Base-by-base conservation (phyloP, 2,329 filamentous ascomycete genomes). In the Chaetomium globosum region DNA sequence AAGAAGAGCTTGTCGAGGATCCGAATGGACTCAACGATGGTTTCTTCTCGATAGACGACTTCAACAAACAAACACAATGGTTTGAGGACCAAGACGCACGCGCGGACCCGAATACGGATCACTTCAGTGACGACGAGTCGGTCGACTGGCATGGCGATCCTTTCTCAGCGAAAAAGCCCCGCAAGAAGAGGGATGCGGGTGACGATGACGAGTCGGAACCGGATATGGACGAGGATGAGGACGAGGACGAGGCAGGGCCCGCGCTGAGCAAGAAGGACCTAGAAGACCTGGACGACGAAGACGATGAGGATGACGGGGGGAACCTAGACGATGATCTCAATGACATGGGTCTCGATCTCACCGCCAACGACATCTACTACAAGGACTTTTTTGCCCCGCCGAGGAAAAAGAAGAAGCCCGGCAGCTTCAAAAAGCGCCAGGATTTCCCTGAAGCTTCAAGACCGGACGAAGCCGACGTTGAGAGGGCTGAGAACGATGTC, bases 21-120 rank as follows among this genome's bases (percentile, higher is more conserved):
- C 87, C 88, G 4, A 84, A 95, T 74, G 92, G 93, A 7, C 85
- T 99, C 36, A 98, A 99, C 73, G 95, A 99, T 74, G 94, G 93
- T 5, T 99, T 99, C 80, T 99, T 99, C 80, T 96, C 92, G 19
- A 94, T 99, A 72, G 93, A 98, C 73, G 88, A 96, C 66, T 99
- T 99, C 84, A 99, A 99, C 82, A 92, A 89, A 75, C 91, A 96
- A 75, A 92, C 93, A 1, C 92, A 96, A 73, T 90, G 89, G 74
- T 87, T 97, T 57, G 95, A 99, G 77, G 87, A 91, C 69, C 90
- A 93, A 76, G 94, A 98, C 75, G 85, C 86, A 31, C 84, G 85
- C 68, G 92, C 90, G 31, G 91, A 94, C 70, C 86, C 87, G 46
- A 88, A 90, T 71, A 89, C 89, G 63, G 90, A 89, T 68, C 84